Conservation (phyloP, 192 early-diverging fungal genomes). For the Podila verticillata region DNA sequence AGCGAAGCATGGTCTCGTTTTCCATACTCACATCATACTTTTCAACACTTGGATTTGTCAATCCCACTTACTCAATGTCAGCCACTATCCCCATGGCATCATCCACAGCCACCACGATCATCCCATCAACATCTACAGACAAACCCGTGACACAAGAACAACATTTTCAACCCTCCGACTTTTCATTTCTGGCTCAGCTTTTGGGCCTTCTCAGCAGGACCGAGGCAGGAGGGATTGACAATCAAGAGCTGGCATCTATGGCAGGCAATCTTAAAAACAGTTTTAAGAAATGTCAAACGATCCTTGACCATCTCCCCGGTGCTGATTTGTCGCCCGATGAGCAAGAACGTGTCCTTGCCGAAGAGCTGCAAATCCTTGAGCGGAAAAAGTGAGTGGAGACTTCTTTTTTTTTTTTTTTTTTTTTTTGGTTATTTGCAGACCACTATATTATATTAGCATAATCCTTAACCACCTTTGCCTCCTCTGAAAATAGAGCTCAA, state of each 20-base stretch:
- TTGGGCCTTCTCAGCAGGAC: slow-evolving; percentile 33
- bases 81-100: not conserved
- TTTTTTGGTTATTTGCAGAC: too few relatives aligned
- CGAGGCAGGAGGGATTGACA: slow-evolving; percentile 36
- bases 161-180: slow-evolving; percentile 45
- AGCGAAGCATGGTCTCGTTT: too few relatives aligned
- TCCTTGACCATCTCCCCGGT: slow-evolving; percentile 53
- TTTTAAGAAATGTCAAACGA: slow-evolving; percentile 51
- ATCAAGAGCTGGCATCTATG: slow-evolving; percentile 38
- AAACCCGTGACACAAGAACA: slow-evolving; percentile 18
- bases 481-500: slow-evolving; percentile 15
- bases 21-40: too few relatives aligned
- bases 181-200: slow-evolving; percentile 52
- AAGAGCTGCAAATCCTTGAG: slow-evolving; percentile 34
- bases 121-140: not conserved
- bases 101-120: not conserved
- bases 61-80: too few relatives aligned
- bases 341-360: slow-evolving; percentile 27
- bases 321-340: slow-evolving; percentile 52
- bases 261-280: slow-evolving; percentile 43
- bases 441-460: too few relatives aligned
- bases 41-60: not conserved
- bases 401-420: not conserved
- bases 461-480: not conserved
- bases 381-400: slow-evolving; percentile 29